Evolutionary conservation across 2,329 filamentous ascomycete species (phyloP).

Genomic region (Diaporthe helianthi): DNA sequence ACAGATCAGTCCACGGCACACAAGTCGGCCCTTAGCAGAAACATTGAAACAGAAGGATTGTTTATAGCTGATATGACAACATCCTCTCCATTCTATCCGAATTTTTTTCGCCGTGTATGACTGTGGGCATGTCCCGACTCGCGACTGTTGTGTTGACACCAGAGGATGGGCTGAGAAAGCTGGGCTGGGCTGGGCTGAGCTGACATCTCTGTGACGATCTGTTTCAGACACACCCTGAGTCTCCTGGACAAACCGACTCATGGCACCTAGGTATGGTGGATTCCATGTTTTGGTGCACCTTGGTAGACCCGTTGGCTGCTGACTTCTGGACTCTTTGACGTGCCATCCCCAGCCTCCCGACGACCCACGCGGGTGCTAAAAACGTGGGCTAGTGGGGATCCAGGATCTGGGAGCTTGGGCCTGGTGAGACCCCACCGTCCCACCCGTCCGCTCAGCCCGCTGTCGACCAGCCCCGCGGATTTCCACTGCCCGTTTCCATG

Average conservation of each 20-base stretch:
- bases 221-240: neutral
- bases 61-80: neutral
- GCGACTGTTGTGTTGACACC: no score
- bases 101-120: neutral
- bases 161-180: neutral
- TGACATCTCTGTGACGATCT: neutral
- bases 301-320: neutral
- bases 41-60: no score
- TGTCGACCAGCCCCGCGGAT: constrained; percentile 22
- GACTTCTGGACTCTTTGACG: neutral
- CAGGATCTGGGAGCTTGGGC: constrained; percentile 20
- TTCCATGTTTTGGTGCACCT: constrained; percentile 13
- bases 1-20: neutral
- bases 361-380: constrained; percentile 19
- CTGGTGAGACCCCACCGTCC: constrained; percentile 11
- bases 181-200: neutral
- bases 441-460: neutral
- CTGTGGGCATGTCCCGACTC: neutral
- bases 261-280: constrained; percentile 17
- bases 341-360: constrained; percentile 19
- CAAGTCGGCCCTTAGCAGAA: neutral
- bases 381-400: constrained; percentile 16
- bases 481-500: constrained; percentile 11
- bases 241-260: neutral
- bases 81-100: neutral